Evolutionary conservation across 1,139 yeast species (phyloP).

Genomic region (Saccharomycopsis crataegensis): DNA sequence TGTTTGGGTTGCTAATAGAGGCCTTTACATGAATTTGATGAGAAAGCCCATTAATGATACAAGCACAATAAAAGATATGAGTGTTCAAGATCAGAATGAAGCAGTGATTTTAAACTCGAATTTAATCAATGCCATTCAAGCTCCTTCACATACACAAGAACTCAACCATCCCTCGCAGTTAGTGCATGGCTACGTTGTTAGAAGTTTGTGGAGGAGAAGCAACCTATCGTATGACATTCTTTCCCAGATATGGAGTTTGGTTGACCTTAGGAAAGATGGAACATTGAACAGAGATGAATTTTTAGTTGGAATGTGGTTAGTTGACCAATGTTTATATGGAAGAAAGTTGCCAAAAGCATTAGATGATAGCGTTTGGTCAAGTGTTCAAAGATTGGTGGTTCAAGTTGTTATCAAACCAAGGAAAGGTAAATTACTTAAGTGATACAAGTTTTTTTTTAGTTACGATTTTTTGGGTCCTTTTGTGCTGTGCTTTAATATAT

Average conservation of each 20-base stretch:
- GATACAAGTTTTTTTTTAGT: no score
- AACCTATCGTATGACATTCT: slow-evolving; percentile 58
- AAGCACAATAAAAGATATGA: neutral
- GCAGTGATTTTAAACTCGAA: slow-evolving; percentile 23
- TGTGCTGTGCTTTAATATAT: neutral
- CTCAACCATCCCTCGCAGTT: slow-evolving; percentile 31
- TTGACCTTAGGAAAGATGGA: slow-evolving; percentile 71
- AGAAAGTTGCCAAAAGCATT: slow-evolving; percentile 71
- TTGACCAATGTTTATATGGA: slow-evolving; percentile 93
- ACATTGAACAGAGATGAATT: slow-evolving; percentile 75
- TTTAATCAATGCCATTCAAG: slow-evolving; percentile 21
- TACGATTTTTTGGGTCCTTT: neutral
- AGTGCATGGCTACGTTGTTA: slow-evolving; percentile 63
- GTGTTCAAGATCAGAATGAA: slow-evolving; percentile 4
- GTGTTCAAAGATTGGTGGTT: slow-evolving; percentile 46
- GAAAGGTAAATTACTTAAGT: slow-evolving; percentile 8
- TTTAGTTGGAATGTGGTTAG: slow-evolving; percentile 91
- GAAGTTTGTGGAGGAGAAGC: slow-evolving; percentile 75
- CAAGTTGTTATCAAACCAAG: slow-evolving; percentile 22
- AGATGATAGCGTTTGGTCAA: slow-evolving; percentile 55
- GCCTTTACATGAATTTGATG: slow-evolving; percentile 44
- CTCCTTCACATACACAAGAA: slow-evolving; percentile 3
- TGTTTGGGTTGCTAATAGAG: slow-evolving; percentile 84
- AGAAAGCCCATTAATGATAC: slow-evolving; percentile 18
- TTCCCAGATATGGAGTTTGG: slow-evolving; percentile 68